A percentile compares a stretch with the other conserved stretches of the same genome.
These are phyloP conservation scores for Xylaria cubensis DNA, from an alignment of 495 filamentous ascomycete species.

Conservation along the genomic window DNA sequence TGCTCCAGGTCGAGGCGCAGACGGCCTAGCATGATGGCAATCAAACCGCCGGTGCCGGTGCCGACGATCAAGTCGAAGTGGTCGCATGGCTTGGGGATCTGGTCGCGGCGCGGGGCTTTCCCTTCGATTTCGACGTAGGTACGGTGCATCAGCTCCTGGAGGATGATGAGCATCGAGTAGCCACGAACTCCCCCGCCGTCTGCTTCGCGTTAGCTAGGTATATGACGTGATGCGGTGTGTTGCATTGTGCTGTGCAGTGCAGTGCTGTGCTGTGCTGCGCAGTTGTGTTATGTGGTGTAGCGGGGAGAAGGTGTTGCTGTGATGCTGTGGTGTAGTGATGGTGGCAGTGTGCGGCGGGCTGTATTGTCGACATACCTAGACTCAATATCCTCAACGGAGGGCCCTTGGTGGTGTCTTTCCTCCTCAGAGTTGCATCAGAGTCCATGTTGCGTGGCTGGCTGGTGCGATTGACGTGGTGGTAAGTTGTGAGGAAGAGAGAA, in stretches of 20 bases:
- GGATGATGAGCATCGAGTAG: constrained; percentile 94
- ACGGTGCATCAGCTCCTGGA: constrained; percentile 95
- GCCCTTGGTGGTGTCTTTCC: constrained; percentile 94
- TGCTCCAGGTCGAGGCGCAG: constrained; percentile 91
- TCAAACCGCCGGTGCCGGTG: constrained; percentile 92
- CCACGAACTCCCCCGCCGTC: constrained; percentile 97
- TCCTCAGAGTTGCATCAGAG: constrained; percentile 48
- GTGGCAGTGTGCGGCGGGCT: background rate
- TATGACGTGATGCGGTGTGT: background rate
- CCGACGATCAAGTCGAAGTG: constrained; percentile 97
- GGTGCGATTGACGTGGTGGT: constrained; percentile 8
- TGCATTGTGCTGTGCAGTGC: background rate
- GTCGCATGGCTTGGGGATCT: constrained; percentile 97
- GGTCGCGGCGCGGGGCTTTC: constrained; percentile 77
- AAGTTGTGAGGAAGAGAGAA: constrained; percentile 13
- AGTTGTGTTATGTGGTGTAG: background rate
- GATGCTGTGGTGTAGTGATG: background rate
- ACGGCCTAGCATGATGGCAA: constrained; percentile 94
- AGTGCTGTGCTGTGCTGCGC: background rate
- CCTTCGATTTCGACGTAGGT: constrained; percentile 88
- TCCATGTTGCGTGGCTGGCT: constrained; percentile 34
- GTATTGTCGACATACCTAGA: constrained; percentile 67
- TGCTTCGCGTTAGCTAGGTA: constrained; percentile 44
- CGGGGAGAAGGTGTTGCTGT: background rate
- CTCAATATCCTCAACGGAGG: constrained; percentile 91